A percentile compares a stretch with the other conserved stretches of the same genome.
These are phyloP conservation scores for Pythium guiyangense DNA, from an alignment of 352 stramenopile species.

Conservation along the genomic window DNA sequence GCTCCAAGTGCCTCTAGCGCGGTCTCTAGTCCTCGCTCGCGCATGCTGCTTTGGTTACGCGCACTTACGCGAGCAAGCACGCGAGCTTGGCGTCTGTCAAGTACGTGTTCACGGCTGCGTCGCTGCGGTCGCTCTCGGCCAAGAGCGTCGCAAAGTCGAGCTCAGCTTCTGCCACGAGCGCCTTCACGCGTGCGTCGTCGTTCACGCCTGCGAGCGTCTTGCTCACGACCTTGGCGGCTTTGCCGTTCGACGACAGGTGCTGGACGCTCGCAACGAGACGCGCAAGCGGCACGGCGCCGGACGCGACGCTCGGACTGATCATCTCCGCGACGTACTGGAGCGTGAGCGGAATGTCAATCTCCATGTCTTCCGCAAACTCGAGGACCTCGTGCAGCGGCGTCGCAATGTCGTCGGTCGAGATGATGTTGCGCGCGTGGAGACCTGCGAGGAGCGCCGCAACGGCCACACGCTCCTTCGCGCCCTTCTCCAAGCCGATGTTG, in stretches of 20 bases:
- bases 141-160: constrained; percentile 18
- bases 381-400: constrained; percentile 49
- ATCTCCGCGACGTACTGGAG: constrained; percentile 68
- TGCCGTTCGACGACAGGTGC: constrained; percentile 52
- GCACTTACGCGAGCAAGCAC: constrained; percentile 13
- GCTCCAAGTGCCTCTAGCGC: too few species aligned
- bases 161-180: constrained; percentile 21
- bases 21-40: too few species aligned
- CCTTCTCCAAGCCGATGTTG: constrained; percentile 72
- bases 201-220: constrained; percentile 37
- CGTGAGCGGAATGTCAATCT: constrained; percentile 78
- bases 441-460: constrained; percentile 49
- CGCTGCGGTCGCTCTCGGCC: constrained; percentile 9
- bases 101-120: constrained; percentile 13
- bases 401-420: constrained; percentile 35
- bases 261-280: constrained; percentile 40
- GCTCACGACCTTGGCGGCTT: constrained; percentile 57
- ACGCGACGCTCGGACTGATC: constrained; percentile 52
- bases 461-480: constrained; percentile 51
- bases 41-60: too few species aligned
- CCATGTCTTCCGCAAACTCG: constrained; percentile 74
- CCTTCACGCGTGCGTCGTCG: constrained; percentile 38
- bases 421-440: constrained; percentile 41
- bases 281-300: constrained; percentile 31
- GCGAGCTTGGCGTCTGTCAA: constrained; percentile 13